Evolutionary conservation across 208 protist genomes (phyloP), one percentile per base, ranked within the genome.

Genomic region (Trypanosoma melophagium): DNA sequence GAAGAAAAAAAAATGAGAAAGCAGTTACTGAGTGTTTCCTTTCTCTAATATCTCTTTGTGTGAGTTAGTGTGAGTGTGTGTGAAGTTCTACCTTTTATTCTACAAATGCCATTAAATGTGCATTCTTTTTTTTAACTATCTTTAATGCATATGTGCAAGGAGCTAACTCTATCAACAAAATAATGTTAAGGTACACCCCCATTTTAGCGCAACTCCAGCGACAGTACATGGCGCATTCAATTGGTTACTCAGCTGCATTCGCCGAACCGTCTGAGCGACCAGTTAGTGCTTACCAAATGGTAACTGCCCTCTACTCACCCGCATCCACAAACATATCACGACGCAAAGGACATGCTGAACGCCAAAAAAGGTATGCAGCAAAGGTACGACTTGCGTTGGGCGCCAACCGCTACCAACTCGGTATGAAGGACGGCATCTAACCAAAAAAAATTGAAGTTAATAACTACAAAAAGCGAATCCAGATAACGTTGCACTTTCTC

Each of bases 221-320:
- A 61, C 85, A 87, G 60, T 22, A 60, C 17, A 70, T 78, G 53
- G 63, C 60, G 17, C 62, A 79, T 51, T 70, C 66, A 35, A 66
- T 91, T 31, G 85, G 64, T 12, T 91, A 91, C 63, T 75, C 73
- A 2, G 62, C 75, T 13, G 85, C 81, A 12, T 91, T 91, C 70
- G 66, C 68, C 9, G 38, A 70, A 5, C 57, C 66, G 4, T 81
- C 79, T 44, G 85, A 87, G 61, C 70, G 61, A 13, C 74, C 78
- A 17, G 73, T 76, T 12, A 65, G 59, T n/a, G 10, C 47, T 2
- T 86, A 81, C 50, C 76, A 85, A 65, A 42, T 64, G 16, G 85
- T 81, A 38, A 81, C 69, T 0, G 57, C 81, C 16, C 19, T 80
- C 24, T 91, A 91, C 71, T 91, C 79, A 5, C 73, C 81, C 3